A percentile compares a stretch with the other conserved stretches of the same genome.
Conservation (phyloP, 257 asterid genomes). For the Nicotiana benthamiana region DNA sequence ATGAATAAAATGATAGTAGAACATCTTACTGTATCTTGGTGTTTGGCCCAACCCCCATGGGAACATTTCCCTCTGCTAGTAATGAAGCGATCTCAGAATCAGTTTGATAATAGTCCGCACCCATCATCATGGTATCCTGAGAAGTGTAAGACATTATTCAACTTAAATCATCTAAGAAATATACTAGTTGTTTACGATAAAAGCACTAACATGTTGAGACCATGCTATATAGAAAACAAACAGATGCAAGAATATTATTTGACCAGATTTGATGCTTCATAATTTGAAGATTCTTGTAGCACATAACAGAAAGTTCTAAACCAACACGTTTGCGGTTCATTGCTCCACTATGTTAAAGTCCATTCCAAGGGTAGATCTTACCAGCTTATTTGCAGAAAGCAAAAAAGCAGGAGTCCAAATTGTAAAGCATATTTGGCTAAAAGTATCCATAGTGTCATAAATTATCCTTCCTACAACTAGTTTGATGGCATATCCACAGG, state of each 20-base stretch:
- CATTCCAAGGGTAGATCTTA: background rate
- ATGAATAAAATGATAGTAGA: background rate
- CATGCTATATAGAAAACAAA: background rate
- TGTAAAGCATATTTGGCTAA: background rate
- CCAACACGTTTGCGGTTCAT: background rate
- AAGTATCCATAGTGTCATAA: background rate
- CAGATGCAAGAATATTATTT: too few species aligned
- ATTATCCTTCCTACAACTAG: constrained; percentile 1
- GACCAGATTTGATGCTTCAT: too few species aligned
- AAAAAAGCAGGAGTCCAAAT: background rate
- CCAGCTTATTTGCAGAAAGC: constrained; percentile 4
- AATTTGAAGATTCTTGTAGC: too few species aligned
- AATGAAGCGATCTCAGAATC: constrained; percentile 77
- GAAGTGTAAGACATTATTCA: background rate
- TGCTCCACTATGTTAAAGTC: background rate
- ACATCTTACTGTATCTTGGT: constrained; percentile 62
- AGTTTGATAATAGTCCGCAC: constrained; percentile 87
- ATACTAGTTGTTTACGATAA: background rate
- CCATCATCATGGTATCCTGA: constrained; percentile 99
- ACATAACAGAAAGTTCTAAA: too few species aligned
- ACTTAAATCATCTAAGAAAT: background rate
- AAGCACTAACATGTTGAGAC: background rate
- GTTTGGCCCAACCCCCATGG: constrained; percentile 78
- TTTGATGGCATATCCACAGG: background rate
- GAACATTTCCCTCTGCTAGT: constrained; percentile 77